A percentile compares a stretch with the other conserved stretches of the same genome.
Evolutionary conservation across 306 rosid genomes (phyloP).

Genomic region (Glycine tomentella): DNA sequence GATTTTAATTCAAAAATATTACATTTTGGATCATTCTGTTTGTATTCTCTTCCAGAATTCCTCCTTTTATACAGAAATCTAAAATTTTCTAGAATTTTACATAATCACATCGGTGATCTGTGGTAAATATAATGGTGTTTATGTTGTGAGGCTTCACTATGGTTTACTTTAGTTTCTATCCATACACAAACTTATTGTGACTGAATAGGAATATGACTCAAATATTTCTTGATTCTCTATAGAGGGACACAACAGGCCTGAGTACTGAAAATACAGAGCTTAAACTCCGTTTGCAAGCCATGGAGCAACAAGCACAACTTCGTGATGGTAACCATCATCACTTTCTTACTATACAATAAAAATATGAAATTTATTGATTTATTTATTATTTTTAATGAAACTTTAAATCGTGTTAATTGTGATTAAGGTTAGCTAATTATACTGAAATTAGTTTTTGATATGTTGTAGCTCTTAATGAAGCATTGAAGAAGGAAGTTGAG

Average conservation of each 20-base stretch:
- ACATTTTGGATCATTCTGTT: constrained; percentile 17
- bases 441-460: constrained; percentile 35
- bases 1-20: constrained; percentile 1
- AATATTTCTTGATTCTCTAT: constrained; percentile 35
- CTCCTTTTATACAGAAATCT: neutral
- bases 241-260: constrained; percentile 91
- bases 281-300: constrained; percentile 90
- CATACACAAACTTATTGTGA: constrained; percentile 20
- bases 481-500: constrained; percentile 95
- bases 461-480: constrained; percentile 83
- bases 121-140: neutral
- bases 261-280: constrained; percentile 93
- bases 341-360: constrained; percentile 21
- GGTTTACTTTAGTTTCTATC: constrained; percentile 41
- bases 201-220: constrained; percentile 30
- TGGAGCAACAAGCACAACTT: constrained; percentile 99
- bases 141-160: constrained; percentile 26
- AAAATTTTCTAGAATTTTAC: neutral
- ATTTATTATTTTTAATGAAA: too few relatives aligned
- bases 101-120: neutral
- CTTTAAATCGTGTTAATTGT: neutral
- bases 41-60: constrained; percentile 15
- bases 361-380: neutral
- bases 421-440: neutral
- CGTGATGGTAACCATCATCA: constrained; percentile 70